Conservation (phyloP, 106 monocot genomes). For the Chionographis japonica region DNA sequence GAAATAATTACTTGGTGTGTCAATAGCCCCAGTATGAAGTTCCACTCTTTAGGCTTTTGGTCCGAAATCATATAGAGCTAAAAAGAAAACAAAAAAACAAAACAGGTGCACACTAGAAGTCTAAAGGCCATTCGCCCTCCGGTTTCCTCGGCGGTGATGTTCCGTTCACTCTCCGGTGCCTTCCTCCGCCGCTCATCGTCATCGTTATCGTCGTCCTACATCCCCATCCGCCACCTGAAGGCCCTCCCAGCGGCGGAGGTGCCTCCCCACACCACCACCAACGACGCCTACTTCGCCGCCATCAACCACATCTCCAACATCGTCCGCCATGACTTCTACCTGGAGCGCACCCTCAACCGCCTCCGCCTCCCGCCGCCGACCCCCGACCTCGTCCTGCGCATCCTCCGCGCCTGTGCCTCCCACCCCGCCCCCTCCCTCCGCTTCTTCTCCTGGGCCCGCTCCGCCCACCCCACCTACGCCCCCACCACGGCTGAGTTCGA, state of each 20-base stretch:
- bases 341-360: slow-evolving; percentile 86
- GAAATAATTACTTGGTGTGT: too few species aligned
- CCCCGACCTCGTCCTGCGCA: slow-evolving; percentile 78
- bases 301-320: slow-evolving; percentile 82
- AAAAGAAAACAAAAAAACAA: too few species aligned
- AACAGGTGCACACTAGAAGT: too few species aligned
- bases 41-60: too few species aligned
- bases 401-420: slow-evolving; percentile 62
- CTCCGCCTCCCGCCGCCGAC: slow-evolving; percentile 59
- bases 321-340: slow-evolving; percentile 76
- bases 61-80: too few species aligned
- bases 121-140: background rate
- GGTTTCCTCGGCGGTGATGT: background rate
- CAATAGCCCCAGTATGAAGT: too few species aligned
- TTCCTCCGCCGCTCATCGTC: slow-evolving; percentile 2
- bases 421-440: slow-evolving; percentile 58
- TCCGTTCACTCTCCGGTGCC: background rate
- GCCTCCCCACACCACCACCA: slow-evolving; percentile 15
- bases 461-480: slow-evolving; percentile 35
- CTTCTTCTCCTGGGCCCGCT: slow-evolving; percentile 81
- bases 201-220: background rate
- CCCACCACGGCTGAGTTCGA: slow-evolving; percentile 65
- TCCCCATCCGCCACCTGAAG: background rate
- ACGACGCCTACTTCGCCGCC: slow-evolving; percentile 80
- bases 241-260: too few species aligned